Conservation (phyloP, 208 protist species). For the Porcisia hertigi region DNA sequence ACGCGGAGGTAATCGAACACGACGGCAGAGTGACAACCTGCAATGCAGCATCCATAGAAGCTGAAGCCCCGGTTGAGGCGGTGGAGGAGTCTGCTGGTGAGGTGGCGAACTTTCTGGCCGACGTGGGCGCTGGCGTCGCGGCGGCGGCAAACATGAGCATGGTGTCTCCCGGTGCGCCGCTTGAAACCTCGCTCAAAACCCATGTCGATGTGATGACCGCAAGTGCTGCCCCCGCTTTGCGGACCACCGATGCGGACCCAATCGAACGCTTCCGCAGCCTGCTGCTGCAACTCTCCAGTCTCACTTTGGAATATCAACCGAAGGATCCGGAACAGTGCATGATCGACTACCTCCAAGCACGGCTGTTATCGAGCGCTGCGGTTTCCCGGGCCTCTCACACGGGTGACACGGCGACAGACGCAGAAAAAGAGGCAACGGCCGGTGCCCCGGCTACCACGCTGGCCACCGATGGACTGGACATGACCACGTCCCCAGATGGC, state of each 20-base stretch:
- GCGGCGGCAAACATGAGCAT: background rate
- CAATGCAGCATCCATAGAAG: background rate
- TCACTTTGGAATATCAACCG: constrained; percentile 37
- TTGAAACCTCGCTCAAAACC: background rate
- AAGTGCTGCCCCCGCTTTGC: background rate
- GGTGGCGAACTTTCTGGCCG: constrained; percentile 39
- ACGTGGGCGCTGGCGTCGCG: constrained; percentile 23
- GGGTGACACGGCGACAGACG: background rate
- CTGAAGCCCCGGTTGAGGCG: background rate
- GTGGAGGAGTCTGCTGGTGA: constrained; percentile 23
- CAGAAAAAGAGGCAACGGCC: constrained; percentile 3
- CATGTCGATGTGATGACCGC: background rate
- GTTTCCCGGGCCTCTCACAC: constrained; percentile 7
- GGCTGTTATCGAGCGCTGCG: constrained; percentile 30
- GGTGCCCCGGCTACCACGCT: background rate
- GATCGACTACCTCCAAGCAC: constrained; percentile 47
- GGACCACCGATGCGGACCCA: background rate
- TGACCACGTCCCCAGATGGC: background rate
- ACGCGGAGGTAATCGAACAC: constrained; percentile 33
- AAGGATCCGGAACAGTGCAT: constrained; percentile 63
- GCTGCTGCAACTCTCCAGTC: constrained; percentile 41
- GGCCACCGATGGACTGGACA: background rate
- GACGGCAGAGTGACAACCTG: constrained; percentile 32
- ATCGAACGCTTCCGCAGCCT: constrained; percentile 35
- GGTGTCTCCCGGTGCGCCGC: background rate